Percentiles rank a stretch among this genome's conserved stretches.
phyloP scores from a whole-genome alignment of 805 yeast genomes.

The Candida ovalis region DNA sequence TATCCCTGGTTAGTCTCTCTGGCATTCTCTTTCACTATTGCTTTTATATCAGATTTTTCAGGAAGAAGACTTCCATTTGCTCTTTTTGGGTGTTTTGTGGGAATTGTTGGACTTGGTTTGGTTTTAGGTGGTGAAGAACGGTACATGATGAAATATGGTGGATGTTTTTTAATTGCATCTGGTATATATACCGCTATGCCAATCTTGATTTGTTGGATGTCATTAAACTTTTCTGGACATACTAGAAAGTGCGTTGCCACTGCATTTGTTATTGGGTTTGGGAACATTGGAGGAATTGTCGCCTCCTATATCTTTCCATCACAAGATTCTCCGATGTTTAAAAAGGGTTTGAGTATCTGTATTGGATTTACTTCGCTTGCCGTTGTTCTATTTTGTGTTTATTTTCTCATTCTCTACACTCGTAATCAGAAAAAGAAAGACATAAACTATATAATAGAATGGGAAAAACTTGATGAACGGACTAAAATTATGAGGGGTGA shows the following conservation, averaged over 20 bases:
- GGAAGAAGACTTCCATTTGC: constrained; percentile 45
- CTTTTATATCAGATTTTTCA: constrained; percentile 55
- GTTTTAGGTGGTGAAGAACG: constrained; percentile 42
- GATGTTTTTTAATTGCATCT: constrained; percentile 54
- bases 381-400: constrained; percentile 31
- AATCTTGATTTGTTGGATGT: constrained; percentile 60
- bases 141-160: constrained; percentile 50
- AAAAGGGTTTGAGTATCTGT: constrained; percentile 49
- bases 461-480: constrained; percentile 27
- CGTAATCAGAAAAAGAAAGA: constrained; percentile 36
- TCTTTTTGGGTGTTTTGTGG: constrained; percentile 30
- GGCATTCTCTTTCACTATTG: constrained; percentile 57
- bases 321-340: constrained; percentile 56
- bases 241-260: constrained; percentile 47
- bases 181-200: constrained; percentile 70
- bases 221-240: constrained; percentile 62
- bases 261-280: constrained; percentile 61
- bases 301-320: constrained; percentile 54
- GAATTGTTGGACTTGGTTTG: constrained; percentile 54
- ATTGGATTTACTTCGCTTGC: constrained; percentile 45
- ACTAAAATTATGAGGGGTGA: constrained; percentile 33
- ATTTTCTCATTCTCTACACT: constrained; percentile 29
- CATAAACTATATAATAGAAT: constrained; percentile 25
- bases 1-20: constrained; percentile 84
- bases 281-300: constrained; percentile 70